Evolutionary conservation across 2,329 filamentous ascomycete genomes (phyloP).

Genomic region (Diaporthe ilicicola): DNA sequence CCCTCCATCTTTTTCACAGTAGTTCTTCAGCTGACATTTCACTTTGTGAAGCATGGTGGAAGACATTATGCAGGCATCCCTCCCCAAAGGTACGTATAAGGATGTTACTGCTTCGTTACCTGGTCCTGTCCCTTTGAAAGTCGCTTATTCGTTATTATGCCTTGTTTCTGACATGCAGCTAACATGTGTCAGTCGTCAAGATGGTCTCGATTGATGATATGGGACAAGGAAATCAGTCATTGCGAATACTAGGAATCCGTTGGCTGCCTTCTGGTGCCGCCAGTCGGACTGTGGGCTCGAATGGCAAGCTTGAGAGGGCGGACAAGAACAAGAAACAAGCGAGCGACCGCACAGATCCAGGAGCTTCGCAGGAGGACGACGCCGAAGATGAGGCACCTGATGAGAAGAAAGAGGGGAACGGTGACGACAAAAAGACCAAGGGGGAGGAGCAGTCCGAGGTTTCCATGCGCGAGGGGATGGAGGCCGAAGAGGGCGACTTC

Average conservation of each 20-base stretch:
- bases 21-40: too few species aligned
- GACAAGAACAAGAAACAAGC: slow-evolving; percentile 45
- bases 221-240: slow-evolving; percentile 75
- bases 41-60: slow-evolving; percentile 61
- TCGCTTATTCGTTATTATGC: not conserved
- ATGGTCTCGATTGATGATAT: slow-evolving; percentile 82
- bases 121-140: too few species aligned
- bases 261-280: slow-evolving; percentile 79
- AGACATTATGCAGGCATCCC: slow-evolving; percentile 81
- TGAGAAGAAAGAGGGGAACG: slow-evolving; percentile 41
- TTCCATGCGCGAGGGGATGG: slow-evolving; percentile 67
- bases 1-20: not conserved
- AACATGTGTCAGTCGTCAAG: slow-evolving; percentile 59
- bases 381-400: slow-evolving; percentile 45
- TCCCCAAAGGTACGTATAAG: slow-evolving; percentile 57
- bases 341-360: slow-evolving; percentile 57
- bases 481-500: slow-evolving; percentile 80
- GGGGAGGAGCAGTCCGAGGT: slow-evolving; percentile 49
- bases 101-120: too few species aligned
- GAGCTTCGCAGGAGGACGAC: slow-evolving; percentile 39
- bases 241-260: slow-evolving; percentile 75
- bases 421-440: slow-evolving; percentile 42
- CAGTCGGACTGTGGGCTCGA: slow-evolving; percentile 64
- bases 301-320: slow-evolving; percentile 63
- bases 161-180: not conserved